phyloP scores from a whole-genome alignment of 2,329 filamentous ascomycete species.

The Fusarium robinianum region DNA sequence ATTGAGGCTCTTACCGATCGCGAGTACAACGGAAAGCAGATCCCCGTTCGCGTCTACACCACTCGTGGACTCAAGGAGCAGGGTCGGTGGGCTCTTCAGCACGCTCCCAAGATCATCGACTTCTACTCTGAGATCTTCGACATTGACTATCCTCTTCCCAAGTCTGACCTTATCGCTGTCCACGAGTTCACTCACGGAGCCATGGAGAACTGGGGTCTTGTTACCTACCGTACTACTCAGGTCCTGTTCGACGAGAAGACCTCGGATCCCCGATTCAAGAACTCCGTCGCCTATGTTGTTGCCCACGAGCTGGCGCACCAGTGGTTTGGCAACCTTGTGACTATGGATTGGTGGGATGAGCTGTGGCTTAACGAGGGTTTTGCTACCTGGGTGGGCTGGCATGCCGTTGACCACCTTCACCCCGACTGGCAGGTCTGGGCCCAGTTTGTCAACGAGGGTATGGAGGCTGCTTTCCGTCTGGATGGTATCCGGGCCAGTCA shows the following conservation, averaged over 20 bases:
- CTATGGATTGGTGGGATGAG: constrained; percentile 97
- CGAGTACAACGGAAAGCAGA: constrained; percentile 85
- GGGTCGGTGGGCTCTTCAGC: constrained; percentile 84
- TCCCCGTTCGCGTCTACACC: constrained; percentile 95
- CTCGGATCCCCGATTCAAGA: constrained; percentile 88
- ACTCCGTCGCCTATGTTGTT: constrained; percentile 93
- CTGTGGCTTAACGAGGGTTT: constrained; percentile 96
- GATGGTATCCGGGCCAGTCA: constrained; percentile 91
- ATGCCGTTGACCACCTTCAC: constrained; percentile 86
- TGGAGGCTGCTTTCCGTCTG: constrained; percentile 87
- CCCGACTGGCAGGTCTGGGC: constrained; percentile 98
- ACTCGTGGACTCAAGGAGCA: constrained; percentile 93
- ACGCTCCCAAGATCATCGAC: constrained; percentile 91
- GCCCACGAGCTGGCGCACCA: constrained; percentile 97
- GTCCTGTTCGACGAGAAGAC: constrained; percentile 94
- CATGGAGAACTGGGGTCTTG: constrained; percentile 96
- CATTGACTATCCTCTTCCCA: constrained; percentile 91
- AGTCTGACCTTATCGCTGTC: constrained; percentile 87
- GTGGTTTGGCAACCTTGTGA: constrained; percentile 95
- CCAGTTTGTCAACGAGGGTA: constrained; percentile 93
- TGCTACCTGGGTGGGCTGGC: constrained; percentile 97
- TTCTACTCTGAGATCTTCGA: constrained; percentile 95
- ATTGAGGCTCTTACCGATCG: constrained; percentile 89
- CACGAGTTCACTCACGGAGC: constrained; percentile 89
- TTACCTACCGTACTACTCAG: constrained; percentile 94